Base-by-base conservation (phyloP, 1,284 basidiomycete genomes). In the Tremellales sp. region DNA sequence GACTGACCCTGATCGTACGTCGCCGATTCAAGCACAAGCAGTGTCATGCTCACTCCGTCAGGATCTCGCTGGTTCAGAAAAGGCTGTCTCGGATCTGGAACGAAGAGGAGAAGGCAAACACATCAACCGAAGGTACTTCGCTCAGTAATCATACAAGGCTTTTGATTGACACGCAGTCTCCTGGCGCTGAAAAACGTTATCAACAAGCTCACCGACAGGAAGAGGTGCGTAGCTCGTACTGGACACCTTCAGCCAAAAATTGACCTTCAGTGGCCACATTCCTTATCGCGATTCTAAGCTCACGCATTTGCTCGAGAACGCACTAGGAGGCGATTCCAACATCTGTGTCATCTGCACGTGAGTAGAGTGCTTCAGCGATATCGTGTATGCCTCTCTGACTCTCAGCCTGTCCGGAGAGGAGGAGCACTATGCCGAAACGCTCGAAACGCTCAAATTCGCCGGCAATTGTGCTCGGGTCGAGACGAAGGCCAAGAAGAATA, bases 271-370 rank as follows among this genome's bases (percentile, higher is more conserved):
- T 35, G 54, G 62, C 3, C 80, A 81, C 58, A 75, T 81, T 17
- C 79, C 79, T 0, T 81, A 80, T 59, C 77, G 80, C 23, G 78
- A 81, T 56, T 79, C 77, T 15, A 80, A 81, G 48, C 65, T 75
- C 43, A 80, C 78, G 0, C 75, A 79, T 23, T 64, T 81, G 17
- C 69, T 81, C 7, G 79, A 81, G 63, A 79, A 79, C 33, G 79
- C 79, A 0, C 67, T 81, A 4, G 76, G 76, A 3, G 80, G 80
- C 17, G 79, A 81, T 51, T 79, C 79, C 2, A 75, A 78, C 46
- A 77, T 81, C 45, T 79, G 79, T 15, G 79, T 82, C 22, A 76
- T 82, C 50, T 81, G 80, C 63, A 81, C 80, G 52, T 62, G n/a
- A n/a, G n/a, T n/a, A 29, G 15, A 33, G 24, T 22, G 10, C 3